phyloP scores from a whole-genome alignment of 1,139 yeast species.

The Blastobotrys aristatus region DNA sequence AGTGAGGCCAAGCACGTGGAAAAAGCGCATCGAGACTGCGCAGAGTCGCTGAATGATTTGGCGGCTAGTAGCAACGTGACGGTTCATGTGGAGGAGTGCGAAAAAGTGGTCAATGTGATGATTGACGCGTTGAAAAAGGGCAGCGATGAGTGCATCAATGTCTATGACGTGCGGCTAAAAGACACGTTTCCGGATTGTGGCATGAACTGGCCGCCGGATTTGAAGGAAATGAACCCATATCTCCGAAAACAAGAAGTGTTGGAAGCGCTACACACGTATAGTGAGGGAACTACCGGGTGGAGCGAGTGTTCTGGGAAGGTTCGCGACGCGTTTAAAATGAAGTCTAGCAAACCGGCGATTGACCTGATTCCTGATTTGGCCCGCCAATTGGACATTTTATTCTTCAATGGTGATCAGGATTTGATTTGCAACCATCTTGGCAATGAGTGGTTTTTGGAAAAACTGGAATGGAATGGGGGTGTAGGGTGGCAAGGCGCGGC shows the following conservation, averaged over 20 bases:
- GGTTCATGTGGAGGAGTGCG: constrained; percentile 30
- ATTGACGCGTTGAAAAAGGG: constrained; percentile 19
- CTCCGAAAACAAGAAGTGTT: constrained; percentile 53
- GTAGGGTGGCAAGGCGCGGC: constrained; percentile 40
- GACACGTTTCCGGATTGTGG: constrained; percentile 89
- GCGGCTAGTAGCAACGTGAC: constrained; percentile 24
- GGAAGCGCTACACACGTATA: constrained; percentile 42
- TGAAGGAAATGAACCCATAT: constrained; percentile 55
- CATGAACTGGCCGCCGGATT: constrained; percentile 86
- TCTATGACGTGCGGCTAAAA: constrained; percentile 69
- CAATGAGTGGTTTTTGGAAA: constrained; percentile 57
- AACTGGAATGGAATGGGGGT: constrained; percentile 63
- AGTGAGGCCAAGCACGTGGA: constrained; percentile 32
- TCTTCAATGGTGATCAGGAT: constrained; percentile 87
- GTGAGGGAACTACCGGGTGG: constrained; percentile 48
- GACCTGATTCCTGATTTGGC: constrained; percentile 61
- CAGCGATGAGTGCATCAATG: constrained; percentile 54
- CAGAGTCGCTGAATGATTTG: constrained; percentile 29
- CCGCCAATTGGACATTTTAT: constrained; percentile 51
- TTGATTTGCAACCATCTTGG: constrained; percentile 83
- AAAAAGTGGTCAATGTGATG: constrained; percentile 22
- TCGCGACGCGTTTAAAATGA: constrained; percentile 47
- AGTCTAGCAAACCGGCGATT: constrained; percentile 55
- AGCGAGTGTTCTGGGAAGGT: constrained; percentile 68
- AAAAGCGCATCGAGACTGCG: constrained; percentile 29